Evolutionary conservation across 2,329 filamentous ascomycete species (phyloP), one percentile per base, ranked within the genome.

Genomic region (Fusarium marasasianum): DNA sequence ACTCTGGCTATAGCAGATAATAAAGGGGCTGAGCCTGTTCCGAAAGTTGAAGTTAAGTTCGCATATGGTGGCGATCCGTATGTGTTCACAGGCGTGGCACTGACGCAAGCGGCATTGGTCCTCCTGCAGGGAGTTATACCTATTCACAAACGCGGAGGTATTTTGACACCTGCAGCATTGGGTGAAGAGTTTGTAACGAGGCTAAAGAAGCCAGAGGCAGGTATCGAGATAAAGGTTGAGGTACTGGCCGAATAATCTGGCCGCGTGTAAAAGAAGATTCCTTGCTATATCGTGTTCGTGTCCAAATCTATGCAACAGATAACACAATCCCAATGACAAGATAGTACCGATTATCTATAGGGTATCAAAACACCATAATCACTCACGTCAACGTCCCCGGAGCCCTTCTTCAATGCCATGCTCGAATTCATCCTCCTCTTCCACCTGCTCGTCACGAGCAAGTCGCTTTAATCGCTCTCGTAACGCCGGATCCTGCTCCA

Each of bases 401-500:
- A 56, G 63, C 43, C 69, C 74, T 41, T 78, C 68, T 15, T 69
- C 72, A 17, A 76, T 63, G 22, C 60, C 65, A n/a, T 74, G 60
- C 14, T 77, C 77, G n/a, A 62, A 67, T 29, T 77, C 74, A 2
- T 77, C 77, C 11, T 77, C 74, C 26, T 76, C 78, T 5, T 76
- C 75, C 29, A 76, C 63, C 6, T 76, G 75, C 38, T 82, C 82
- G 55, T 83, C 81, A 22, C 80, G 76, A 45, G 83, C 83, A 71
- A 88, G 81, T 69, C 78, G 79, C 57, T 78, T 81, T 47, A 90
- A 74, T 38, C 83, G 81, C 68, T 83, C 82, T 48, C 78, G 80
- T 13, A 89, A 82, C 0, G 71, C 80, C 4, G 85, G 83, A 54
- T 90, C 86, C 77, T 86, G 84, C 79, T 90, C 88, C 70, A 90